Evolutionary conservation across 2,329 filamentous ascomycete species (phyloP).

Genomic region (Neophaeococcomyces mojaviensis): DNA sequence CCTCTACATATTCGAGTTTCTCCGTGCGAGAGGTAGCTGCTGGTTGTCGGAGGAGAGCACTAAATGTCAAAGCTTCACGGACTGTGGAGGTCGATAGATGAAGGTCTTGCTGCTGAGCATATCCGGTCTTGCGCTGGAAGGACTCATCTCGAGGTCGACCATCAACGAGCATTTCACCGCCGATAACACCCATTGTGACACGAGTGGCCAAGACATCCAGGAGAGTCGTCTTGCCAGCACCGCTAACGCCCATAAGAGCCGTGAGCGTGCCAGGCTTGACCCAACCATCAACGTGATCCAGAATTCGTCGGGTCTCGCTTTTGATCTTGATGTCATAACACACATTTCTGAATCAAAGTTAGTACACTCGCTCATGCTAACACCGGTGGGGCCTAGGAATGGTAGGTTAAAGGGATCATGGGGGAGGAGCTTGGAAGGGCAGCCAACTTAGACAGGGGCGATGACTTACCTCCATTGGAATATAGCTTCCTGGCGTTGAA

Average conservation of each 20-base stretch:
- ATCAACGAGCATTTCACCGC: constrained; percentile 79
- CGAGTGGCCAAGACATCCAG: constrained; percentile 79
- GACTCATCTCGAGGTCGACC: constrained; percentile 65
- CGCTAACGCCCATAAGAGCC: constrained; percentile 81
- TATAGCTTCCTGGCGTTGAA: constrained; percentile 62
- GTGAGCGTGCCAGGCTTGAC: constrained; percentile 88
- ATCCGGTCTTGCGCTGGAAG: constrained; percentile 88
- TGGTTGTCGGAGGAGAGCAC: constrained; percentile 76
- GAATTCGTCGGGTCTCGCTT: constrained; percentile 62
- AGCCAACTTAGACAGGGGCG: no score
- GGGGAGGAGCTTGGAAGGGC: no score
- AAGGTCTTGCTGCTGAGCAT: constrained; percentile 88
- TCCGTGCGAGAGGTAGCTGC: constrained; percentile 63
- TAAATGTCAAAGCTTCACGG: constrained; percentile 80
- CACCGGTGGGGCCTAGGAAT: no score
- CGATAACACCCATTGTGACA: constrained; percentile 81
- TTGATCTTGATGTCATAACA: constrained; percentile 81
- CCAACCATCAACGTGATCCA: constrained; percentile 85
- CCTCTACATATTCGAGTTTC: constrained; percentile 79
- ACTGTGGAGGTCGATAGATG: constrained; percentile 80
- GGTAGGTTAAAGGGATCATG: no score
- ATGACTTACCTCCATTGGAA: constrained; percentile 79
- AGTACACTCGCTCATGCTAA: no score
- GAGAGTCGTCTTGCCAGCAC: constrained; percentile 90
- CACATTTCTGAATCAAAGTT: no score